phyloP scores from a whole-genome alignment of 192 early-diverging fungal genomes.

The Coemansia reversa region DNA sequence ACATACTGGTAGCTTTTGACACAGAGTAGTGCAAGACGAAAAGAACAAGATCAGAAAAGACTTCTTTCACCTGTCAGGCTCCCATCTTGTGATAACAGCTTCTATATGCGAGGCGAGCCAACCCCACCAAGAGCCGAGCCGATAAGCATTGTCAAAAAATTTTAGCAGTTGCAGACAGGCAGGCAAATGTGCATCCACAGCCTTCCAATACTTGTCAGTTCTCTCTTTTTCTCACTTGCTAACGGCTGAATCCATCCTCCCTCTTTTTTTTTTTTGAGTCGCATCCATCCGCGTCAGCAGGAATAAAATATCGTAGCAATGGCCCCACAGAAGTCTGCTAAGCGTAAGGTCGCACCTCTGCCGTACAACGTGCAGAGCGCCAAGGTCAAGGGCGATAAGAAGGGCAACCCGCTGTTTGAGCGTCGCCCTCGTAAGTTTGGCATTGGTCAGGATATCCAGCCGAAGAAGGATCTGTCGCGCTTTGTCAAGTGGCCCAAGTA shows the following conservation, averaged over 20 bases:
- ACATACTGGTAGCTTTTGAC: conserved; percentile 19
- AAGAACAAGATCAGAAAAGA: conserved; percentile 1
- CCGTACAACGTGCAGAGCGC: conserved; percentile 75
- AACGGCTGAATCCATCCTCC: conserved; percentile 12
- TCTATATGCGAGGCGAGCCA: too few relatives aligned
- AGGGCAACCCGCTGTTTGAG: conserved; percentile 89
- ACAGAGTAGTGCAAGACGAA: background rate
- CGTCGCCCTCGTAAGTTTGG: conserved; percentile 91
- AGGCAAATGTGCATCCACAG: background rate
- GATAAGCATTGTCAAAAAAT: background rate
- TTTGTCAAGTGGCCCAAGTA: conserved; percentile 99
- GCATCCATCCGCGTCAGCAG: conserved; percentile 30
- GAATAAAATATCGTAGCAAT: conserved; percentile 21
- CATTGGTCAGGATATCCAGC: conserved; percentile 97
- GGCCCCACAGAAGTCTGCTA: conserved; percentile 61
- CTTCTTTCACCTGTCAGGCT: too few relatives aligned
- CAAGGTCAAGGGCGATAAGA: conserved; percentile 64
- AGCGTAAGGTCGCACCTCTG: conserved; percentile 92
- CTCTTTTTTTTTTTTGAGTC: conserved; percentile 16
- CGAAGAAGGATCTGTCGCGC: conserved; percentile 90
- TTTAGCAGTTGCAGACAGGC: background rate
- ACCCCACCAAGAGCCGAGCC: background rate
- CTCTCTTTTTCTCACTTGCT: conserved; percentile 24
- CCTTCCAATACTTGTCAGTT: background rate
- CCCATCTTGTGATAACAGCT: too few relatives aligned